A percentile compares a stretch with the other conserved stretches of the same genome.
Conservation (phyloP, 2,329 filamentous ascomycete genomes). For the Fusarium mexicanum region DNA sequence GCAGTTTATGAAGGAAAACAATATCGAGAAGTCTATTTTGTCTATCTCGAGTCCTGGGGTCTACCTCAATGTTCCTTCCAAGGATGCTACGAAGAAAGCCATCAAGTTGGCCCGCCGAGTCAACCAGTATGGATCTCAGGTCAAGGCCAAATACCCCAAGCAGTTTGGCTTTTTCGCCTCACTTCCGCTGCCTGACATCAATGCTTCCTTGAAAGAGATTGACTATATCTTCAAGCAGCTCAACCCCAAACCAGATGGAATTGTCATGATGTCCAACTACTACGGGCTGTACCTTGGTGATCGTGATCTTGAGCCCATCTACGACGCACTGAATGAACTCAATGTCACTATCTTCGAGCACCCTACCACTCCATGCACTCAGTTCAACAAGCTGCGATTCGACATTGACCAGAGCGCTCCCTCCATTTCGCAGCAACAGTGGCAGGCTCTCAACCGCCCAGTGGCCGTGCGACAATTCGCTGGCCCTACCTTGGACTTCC, state of each 20-base stretch:
- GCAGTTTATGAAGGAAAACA: slow-evolving; percentile 14
- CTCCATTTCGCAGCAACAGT: background rate
- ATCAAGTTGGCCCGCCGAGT: background rate
- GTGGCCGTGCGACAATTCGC: slow-evolving; percentile 12
- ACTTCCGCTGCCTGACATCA: slow-evolving; percentile 2
- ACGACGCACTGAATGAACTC: background rate
- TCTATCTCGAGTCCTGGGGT: slow-evolving; percentile 11
- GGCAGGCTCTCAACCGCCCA: slow-evolving; percentile 19
- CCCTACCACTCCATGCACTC: slow-evolving; percentile 13
- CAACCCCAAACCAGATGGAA: background rate
- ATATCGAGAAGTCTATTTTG: slow-evolving; percentile 3
- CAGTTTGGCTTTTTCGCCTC: slow-evolving; percentile 8
- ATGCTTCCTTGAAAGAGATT: slow-evolving; percentile 12
- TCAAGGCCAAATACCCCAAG: slow-evolving; percentile 8
- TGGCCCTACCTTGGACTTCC: slow-evolving; percentile 6
- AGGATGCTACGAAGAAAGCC: background rate
- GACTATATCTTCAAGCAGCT: background rate
- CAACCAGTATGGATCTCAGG: background rate
- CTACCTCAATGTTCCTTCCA: slow-evolving; percentile 7
- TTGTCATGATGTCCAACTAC: slow-evolving; percentile 23
- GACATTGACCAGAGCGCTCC: background rate
- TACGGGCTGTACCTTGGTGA: slow-evolving; percentile 13
- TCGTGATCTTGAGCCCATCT: slow-evolving; percentile 1
- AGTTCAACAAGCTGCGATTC: slow-evolving; percentile 2
- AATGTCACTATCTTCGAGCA: slow-evolving; percentile 21